A percentile compares a stretch with the other conserved stretches of the same genome.
These are phyloP conservation scores for Phytophthora vignae DNA, from an alignment of 352 stramenopile genomes.

Conservation along the genomic window DNA sequence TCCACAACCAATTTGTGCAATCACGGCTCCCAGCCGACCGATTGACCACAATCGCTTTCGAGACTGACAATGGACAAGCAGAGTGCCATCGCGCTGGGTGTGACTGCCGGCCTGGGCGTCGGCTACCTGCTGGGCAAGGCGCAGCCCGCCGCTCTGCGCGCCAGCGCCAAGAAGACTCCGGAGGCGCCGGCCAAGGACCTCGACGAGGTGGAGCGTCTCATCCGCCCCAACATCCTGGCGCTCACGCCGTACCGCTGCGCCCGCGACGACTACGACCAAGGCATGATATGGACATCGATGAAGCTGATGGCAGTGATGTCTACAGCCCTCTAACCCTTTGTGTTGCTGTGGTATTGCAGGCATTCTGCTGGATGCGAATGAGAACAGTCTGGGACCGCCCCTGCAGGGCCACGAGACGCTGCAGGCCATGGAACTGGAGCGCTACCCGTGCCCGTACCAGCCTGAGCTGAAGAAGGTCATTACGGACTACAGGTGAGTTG, in stretches of 20 bases:
- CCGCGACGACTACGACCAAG: conserved; percentile 95
- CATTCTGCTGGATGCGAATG: conserved; percentile 98
- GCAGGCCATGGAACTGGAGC: conserved; percentile 87
- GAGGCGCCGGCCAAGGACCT: conserved; percentile 16
- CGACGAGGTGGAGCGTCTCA: conserved; percentile 88
- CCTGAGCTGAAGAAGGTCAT: conserved; percentile 93
- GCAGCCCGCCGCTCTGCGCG: conserved; percentile 33
- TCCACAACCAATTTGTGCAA: conserved; percentile 34
- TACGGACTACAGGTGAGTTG: conserved; percentile 72
- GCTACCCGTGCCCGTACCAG: conserved; percentile 97
- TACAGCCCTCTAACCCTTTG: neutral
- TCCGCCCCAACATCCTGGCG: conserved; percentile 96
- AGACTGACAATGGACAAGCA: conserved; percentile 74
- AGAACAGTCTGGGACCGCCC: conserved; percentile 96
- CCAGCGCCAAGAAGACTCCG: conserved; percentile 5
- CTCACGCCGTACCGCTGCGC: conserved; percentile 98
- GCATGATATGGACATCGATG: conserved; percentile 7
- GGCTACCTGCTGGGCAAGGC: conserved; percentile 72
- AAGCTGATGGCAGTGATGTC: neutral
- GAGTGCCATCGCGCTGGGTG: conserved; percentile 62
- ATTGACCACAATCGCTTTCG: conserved; percentile 12
- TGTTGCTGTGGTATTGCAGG: conserved; percentile 51
- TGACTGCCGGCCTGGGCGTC: conserved; percentile 70
- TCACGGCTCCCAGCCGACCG: conserved; percentile 24
- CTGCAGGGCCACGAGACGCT: conserved; percentile 78